Evolutionary conservation across 2,329 filamentous ascomycete species (phyloP).

Genomic region (Apiospora phragmitis): DNA sequence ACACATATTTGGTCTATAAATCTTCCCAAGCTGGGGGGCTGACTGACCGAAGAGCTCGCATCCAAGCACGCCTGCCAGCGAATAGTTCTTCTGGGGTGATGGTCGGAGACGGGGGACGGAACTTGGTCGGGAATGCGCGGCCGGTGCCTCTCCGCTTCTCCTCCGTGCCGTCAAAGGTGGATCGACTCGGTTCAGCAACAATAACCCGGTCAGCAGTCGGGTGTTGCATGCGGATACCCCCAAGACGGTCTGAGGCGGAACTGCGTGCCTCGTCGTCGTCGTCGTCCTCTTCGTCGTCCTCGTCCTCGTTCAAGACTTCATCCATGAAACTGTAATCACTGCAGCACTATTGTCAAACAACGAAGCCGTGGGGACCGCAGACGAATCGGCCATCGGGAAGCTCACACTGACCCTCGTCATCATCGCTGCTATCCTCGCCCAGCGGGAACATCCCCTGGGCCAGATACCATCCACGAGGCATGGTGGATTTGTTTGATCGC

Average conservation of each 20-base stretch:
- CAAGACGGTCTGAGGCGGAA: background rate
- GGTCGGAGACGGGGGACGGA: slow-evolving; percentile 26
- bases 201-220: background rate
- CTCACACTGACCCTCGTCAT: slow-evolving; percentile 35
- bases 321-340: slow-evolving; percentile 38
- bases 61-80: slow-evolving; percentile 12
- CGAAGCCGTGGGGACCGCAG: slow-evolving; percentile 34
- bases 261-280: background rate
- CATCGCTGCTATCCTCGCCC: slow-evolving; percentile 29
- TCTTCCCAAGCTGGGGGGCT: background rate
- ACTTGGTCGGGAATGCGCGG: slow-evolving; percentile 33
- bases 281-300: slow-evolving; percentile 15
- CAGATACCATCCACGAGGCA: slow-evolving; percentile 30
- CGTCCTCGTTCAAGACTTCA: slow-evolving; percentile 23
- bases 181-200: too few species aligned
- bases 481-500: slow-evolving; percentile 10
- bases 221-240: too few species aligned
- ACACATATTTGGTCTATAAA: background rate
- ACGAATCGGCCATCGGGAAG: slow-evolving; percentile 37
- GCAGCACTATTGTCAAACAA: slow-evolving; percentile 33
- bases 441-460: slow-evolving; percentile 28
- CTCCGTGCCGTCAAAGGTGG: slow-evolving; percentile 12
- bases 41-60: background rate
- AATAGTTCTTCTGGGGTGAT: slow-evolving; percentile 31
- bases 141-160: slow-evolving; percentile 32